phyloP scores from a whole-genome alignment of 2,329 filamentous ascomycete species.

The Emericellopsis atlantica region DNA sequence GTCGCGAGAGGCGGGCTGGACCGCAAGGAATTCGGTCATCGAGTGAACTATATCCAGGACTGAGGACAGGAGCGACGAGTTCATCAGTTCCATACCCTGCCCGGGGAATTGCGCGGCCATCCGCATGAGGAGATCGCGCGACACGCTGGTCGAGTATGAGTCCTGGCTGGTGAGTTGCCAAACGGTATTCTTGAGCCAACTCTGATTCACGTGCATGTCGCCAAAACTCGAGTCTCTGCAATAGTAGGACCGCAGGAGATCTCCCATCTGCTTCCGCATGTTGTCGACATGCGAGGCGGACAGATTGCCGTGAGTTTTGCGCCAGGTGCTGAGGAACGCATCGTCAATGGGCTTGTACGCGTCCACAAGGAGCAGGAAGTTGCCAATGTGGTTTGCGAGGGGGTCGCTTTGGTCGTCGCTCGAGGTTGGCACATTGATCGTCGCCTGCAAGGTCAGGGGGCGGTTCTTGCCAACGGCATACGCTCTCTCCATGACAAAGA shows the following conservation, averaged over 20 bases:
- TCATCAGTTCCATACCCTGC: slow-evolving; percentile 62
- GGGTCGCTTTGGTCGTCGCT: slow-evolving; percentile 47
- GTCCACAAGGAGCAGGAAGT: slow-evolving; percentile 47
- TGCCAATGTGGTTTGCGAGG: slow-evolving; percentile 36
- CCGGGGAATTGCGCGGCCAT: slow-evolving; percentile 62
- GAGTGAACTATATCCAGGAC: slow-evolving; percentile 65
- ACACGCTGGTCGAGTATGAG: slow-evolving; percentile 37
- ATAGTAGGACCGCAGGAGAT: slow-evolving; percentile 37
- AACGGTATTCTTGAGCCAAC: slow-evolving; percentile 51
- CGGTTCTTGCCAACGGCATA: slow-evolving; percentile 61
- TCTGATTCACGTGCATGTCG: slow-evolving; percentile 46
- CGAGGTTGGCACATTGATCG: slow-evolving; percentile 51
- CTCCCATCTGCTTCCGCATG: slow-evolving; percentile 50
- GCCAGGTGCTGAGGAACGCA: slow-evolving; percentile 51
- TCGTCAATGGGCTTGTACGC: slow-evolving; percentile 58
- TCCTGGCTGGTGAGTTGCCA: slow-evolving; percentile 51
- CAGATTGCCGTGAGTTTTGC: slow-evolving; percentile 46
- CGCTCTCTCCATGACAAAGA: slow-evolving; percentile 59
- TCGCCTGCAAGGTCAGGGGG: slow-evolving; percentile 57
- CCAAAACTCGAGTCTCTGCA: slow-evolving; percentile 39
- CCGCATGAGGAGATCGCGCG: slow-evolving; percentile 47
- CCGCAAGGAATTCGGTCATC: slow-evolving; percentile 59
- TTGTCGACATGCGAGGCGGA: slow-evolving; percentile 41
- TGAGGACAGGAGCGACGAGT: slow-evolving; percentile 67
- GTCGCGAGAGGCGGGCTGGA: slow-evolving; percentile 45